Evolutionary conservation across 768 basidiomycete species (phyloP).

Genomic region (Pulveroboletus frians): DNA sequence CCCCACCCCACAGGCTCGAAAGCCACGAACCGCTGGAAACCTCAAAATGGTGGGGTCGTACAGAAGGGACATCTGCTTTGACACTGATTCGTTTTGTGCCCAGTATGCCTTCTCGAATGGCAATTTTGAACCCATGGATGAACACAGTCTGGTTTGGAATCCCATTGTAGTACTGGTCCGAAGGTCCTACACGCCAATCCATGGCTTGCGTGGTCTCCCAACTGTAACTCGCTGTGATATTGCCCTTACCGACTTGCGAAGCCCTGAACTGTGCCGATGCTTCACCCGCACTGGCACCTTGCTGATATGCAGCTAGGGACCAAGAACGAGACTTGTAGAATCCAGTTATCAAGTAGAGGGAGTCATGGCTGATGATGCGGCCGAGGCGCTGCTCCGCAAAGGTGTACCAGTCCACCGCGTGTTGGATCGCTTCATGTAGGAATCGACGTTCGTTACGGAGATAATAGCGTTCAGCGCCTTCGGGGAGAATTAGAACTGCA

Average conservation of each 20-base stretch:
- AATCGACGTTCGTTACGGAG: conserved; percentile 21
- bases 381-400: conserved; percentile 20
- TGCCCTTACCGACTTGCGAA: conserved; percentile 6
- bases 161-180: not conserved
- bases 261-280: conserved; percentile 12
- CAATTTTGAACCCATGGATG: conserved; percentile 19
- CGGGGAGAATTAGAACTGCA: conserved; percentile 30
- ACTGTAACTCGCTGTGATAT: conserved; percentile 10
- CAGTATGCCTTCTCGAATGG: conserved; percentile 1
- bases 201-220: conserved; percentile 11
- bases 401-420: conserved; percentile 27
- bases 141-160: conserved; percentile 21
- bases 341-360: conserved; percentile 22
- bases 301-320: conserved; percentile 23
- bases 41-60: not conserved
- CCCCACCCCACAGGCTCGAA: not conserved
- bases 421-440: conserved; percentile 14
- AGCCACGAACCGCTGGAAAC: not conserved
- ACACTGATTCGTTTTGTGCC: conserved; percentile 1
- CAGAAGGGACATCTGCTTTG: not conserved
- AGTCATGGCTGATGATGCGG: conserved; percentile 17
- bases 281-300: not conserved
- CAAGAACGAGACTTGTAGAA: conserved; percentile 17
- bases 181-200: conserved; percentile 7
- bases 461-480: conserved; percentile 23